Percentiles rank a stretch among this genome's conserved stretches.
Conservation (phyloP, 129 eudicot species). For the Solidago caesia region DNA sequence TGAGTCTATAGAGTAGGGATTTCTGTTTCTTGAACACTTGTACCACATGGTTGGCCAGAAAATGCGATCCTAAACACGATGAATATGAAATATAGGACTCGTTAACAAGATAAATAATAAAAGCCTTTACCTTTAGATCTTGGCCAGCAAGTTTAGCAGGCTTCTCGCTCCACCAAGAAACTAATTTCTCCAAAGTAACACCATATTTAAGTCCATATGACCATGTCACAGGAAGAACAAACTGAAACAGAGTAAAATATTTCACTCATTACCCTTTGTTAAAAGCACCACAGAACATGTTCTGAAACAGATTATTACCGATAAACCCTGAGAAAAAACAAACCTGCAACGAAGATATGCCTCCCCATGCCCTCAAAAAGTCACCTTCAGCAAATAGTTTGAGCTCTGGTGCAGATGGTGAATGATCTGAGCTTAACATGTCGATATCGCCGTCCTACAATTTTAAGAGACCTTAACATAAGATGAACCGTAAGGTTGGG, state of each 20-base stretch:
- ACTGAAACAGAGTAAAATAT: slow-evolving; percentile 37
- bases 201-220: slow-evolving; percentile 79
- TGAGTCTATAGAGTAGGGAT: background rate
- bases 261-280: slow-evolving; percentile 3
- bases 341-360: slow-evolving; percentile 96
- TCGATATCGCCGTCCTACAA: slow-evolving; percentile 85
- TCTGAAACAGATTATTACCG: background rate
- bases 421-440: slow-evolving; percentile 97
- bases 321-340: slow-evolving; percentile 13
- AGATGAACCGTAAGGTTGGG: too few relatives aligned
- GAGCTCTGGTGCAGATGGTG: slow-evolving; percentile 89
- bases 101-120: background rate
- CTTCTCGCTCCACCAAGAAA: slow-evolving; percentile 93
- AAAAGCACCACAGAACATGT: background rate
- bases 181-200: slow-evolving; percentile 68
- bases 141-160: slow-evolving; percentile 98
- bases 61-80: background rate
- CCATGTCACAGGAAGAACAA: slow-evolving; percentile 97
- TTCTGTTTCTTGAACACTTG: background rate
- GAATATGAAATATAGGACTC: background rate
- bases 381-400: slow-evolving; percentile 81
- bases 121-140: slow-evolving; percentile 46
- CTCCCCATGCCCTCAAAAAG: slow-evolving; percentile 98
- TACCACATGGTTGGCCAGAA: too few relatives aligned
- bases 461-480: background rate